Base-by-base conservation (phyloP, 169 alveolate genomes). In the Plasmodium vivax region DNA sequence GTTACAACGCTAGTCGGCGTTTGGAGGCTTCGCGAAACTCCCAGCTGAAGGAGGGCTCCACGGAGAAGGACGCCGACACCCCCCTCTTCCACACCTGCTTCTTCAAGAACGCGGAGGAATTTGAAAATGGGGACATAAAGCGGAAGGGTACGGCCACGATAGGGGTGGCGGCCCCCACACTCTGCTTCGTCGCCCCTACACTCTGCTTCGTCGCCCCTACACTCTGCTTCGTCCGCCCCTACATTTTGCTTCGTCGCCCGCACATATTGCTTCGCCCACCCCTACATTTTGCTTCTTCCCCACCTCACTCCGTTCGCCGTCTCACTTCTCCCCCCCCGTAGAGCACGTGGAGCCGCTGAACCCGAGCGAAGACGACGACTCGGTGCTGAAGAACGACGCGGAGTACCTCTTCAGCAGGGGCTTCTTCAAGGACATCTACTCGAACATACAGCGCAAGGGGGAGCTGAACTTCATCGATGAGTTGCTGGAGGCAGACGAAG, bases 401-500 rank as follows among this genome's bases (percentile, higher is more conserved):
- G 93, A 87, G 43, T 87, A 87, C 27, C 85, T 87, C 10, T 87
- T 87, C 32, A 87, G 93, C 54, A 75, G 43, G 30, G 83, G 34
- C 3, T 87, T 87, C 71, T 87, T 87, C 45, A 34, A 77, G 68
- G 93, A 87, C 10, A 71, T 87, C 5, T 87, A 87, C 58, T 77
- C 93, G 2, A 87, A 87, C 71, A 87, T 87, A 14, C 85, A 51
- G 27, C 54, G 93, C 10, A 87, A 75, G n/a, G 93, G 93, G 14
- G 93, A 87, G 81, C n/a, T 87, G 47, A 87, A 87, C 38, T 87
- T 75, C 71, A 87, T 87, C 6, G 93, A 87, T 1, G 93, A 87
- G 19, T n/a, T 87, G 32, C 34, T 77, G 8, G 82, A 87, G 77
- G 62, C 36, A 56, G 93, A 87, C 27, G 85, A 38, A 9, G 93